Evolutionary conservation across 768 basidiomycete genomes (phyloP).

Genomic region (Termitomyces sp.): DNA sequence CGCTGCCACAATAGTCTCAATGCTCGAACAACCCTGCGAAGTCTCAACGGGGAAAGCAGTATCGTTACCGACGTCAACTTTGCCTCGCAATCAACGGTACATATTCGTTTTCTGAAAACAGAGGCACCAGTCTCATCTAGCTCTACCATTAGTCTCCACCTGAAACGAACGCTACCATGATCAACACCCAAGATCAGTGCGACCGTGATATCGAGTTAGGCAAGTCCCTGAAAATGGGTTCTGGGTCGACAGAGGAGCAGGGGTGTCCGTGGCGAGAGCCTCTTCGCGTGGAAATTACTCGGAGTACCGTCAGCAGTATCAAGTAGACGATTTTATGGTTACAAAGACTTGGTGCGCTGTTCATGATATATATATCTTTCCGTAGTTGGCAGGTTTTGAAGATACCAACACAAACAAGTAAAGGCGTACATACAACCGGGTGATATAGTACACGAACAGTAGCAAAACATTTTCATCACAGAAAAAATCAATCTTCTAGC

Average conservation of each 20-base stretch:
- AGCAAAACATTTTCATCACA: no score
- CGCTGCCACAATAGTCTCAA: background rate
- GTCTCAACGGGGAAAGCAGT: background rate
- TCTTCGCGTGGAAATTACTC: background rate
- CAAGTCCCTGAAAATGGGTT: background rate
- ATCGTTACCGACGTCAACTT: background rate
- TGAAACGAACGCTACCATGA: background rate
- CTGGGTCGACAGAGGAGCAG: background rate
- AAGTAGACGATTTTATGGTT: no score
- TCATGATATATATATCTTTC: no score
- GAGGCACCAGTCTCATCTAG: background rate
- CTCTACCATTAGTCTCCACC: background rate
- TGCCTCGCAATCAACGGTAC: background rate
- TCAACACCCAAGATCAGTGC: background rate
- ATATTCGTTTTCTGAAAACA: no score
- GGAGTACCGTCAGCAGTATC: background rate
- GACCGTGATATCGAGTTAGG: background rate
- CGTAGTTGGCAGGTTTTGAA: no score
- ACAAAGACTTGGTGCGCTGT: no score
- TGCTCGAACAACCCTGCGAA: background rate
- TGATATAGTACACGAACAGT: no score
- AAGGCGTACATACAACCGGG: no score
- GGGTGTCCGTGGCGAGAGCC: no score
- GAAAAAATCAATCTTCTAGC: no score
- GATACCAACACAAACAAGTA: no score